Conservation (phyloP, 371 early-diverging fungal species). For the Haplosporangium sp. region DNA sequence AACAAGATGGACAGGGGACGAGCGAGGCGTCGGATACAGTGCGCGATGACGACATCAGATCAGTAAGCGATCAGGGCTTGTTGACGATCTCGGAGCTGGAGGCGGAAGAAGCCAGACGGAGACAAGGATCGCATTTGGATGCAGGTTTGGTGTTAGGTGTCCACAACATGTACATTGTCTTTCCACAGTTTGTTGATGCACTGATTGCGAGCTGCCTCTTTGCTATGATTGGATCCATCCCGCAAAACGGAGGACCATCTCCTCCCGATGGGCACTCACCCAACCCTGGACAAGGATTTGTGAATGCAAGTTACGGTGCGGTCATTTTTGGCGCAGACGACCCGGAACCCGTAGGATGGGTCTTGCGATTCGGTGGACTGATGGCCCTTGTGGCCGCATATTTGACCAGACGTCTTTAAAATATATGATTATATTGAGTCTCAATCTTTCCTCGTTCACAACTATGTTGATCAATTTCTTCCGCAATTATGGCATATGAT, state of each 20-base stretch:
- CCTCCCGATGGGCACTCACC: neutral
- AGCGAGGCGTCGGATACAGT: neutral
- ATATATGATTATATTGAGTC: neutral
- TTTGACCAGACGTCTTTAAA: slow-evolving; percentile 48
- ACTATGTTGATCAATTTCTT: too few relatives aligned
- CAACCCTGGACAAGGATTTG: slow-evolving; percentile 19
- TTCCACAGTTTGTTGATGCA: slow-evolving; percentile 77
- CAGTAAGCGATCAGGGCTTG: neutral
- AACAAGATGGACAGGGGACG: neutral
- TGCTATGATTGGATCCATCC: slow-evolving; percentile 54
- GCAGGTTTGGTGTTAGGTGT: slow-evolving; percentile 81
- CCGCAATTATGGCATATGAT: too few relatives aligned
- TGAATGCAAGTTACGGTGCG: neutral
- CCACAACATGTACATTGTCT: slow-evolving; percentile 83
- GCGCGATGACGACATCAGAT: neutral
- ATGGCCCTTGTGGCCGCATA: slow-evolving; percentile 66
- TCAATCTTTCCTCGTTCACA: too few relatives aligned
- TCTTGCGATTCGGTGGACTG: slow-evolving; percentile 67
- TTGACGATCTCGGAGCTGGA: slow-evolving; percentile 20
- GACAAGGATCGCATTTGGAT: slow-evolving; percentile 22
- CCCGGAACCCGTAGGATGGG: slow-evolving; percentile 58
- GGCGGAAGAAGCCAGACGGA: neutral
- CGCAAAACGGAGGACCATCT: slow-evolving; percentile 5
- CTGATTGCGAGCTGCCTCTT: slow-evolving; percentile 64
- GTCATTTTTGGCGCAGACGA: neutral